Percentiles rank a stretch among this genome's conserved stretches.
Evolutionary conservation across 441 rosid species (phyloP).

Genomic region (Lepidium campestre): DNA sequence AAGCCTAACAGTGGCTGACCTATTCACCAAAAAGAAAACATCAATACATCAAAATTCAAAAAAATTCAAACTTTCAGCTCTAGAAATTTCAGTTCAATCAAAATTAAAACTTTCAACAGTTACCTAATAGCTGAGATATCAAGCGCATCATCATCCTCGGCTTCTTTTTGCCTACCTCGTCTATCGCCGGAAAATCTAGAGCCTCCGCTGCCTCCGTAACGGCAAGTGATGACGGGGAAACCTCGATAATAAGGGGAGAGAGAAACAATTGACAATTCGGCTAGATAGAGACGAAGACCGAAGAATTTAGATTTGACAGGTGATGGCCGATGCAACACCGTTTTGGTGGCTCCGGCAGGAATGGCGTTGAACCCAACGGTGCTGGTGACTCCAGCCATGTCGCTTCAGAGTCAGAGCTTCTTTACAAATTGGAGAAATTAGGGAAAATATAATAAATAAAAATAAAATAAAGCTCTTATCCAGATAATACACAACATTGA

Average conservation of each 20-base stretch:
- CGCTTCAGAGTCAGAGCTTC: constrained; percentile 2
- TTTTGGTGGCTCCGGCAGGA: constrained; percentile 20
- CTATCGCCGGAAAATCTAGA: constrained; percentile 40
- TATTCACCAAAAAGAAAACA: constrained; percentile 13
- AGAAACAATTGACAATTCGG: constrained; percentile 21
- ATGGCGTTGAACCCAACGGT: constrained; percentile 36
- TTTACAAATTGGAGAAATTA: background rate
- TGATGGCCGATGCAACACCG: background rate
- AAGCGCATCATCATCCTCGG: constrained; percentile 59
- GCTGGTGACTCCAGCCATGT: constrained; percentile 62
- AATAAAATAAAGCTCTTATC: background rate
- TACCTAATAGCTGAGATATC: constrained; percentile 65
- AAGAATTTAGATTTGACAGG: constrained; percentile 44
- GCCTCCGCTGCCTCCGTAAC: constrained; percentile 46
- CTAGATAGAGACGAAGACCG: constrained; percentile 33
- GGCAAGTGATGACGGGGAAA: constrained; percentile 34
- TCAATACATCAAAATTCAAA: background rate
- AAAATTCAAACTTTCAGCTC: background rate
- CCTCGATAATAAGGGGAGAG: constrained; percentile 28
- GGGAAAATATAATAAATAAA: background rate
- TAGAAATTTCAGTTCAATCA: background rate
- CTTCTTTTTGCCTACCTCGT: constrained; percentile 35
- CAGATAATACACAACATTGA: background rate
- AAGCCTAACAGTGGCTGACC: constrained; percentile 77
- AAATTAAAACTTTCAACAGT: background rate